phyloP scores from a whole-genome alignment of 2,329 filamentous ascomycete genomes.

The Mycosphaerella sp. region DNA sequence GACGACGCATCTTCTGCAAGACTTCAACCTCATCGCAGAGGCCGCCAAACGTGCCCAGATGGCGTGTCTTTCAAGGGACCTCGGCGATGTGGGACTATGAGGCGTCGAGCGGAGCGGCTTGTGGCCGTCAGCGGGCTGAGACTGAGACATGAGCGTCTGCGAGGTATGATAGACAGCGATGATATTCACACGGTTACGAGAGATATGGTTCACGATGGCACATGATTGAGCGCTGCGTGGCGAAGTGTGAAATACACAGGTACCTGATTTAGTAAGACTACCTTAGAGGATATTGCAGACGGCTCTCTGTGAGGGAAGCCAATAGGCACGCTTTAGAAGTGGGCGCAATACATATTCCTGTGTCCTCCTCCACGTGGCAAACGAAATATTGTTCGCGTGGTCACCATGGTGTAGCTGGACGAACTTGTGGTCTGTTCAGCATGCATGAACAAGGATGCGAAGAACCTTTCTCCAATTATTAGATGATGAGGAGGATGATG shows the following conservation, averaged over 20 bases:
- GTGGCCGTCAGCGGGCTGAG: background rate
- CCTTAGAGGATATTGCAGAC: background rate
- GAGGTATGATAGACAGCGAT: background rate
- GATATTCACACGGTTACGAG: background rate
- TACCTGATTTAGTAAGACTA: background rate
- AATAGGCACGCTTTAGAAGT: background rate
- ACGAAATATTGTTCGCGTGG: background rate
- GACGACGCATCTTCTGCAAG: constrained; percentile 62
- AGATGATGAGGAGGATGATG: no score
- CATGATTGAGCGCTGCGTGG: no score
- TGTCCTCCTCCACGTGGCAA: background rate
- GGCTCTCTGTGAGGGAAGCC: background rate
- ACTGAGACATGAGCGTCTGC: background rate
- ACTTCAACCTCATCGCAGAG: constrained; percentile 83
- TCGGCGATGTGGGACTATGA: constrained; percentile 59
- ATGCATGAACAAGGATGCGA: background rate
- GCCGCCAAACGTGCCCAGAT: constrained; percentile 90
- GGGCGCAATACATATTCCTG: background rate
- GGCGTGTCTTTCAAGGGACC: constrained; percentile 78
- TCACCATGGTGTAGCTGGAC: background rate
- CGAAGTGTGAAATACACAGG: no score
- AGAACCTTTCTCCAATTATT: background rate
- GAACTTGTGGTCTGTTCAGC: background rate
- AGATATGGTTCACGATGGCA: background rate
- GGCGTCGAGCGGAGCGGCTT: background rate